These are phyloP conservation scores for Thraustochytrium sp. DNA, from an alignment of 352 stramenopile genomes.

Conservation along the genomic window DNA sequence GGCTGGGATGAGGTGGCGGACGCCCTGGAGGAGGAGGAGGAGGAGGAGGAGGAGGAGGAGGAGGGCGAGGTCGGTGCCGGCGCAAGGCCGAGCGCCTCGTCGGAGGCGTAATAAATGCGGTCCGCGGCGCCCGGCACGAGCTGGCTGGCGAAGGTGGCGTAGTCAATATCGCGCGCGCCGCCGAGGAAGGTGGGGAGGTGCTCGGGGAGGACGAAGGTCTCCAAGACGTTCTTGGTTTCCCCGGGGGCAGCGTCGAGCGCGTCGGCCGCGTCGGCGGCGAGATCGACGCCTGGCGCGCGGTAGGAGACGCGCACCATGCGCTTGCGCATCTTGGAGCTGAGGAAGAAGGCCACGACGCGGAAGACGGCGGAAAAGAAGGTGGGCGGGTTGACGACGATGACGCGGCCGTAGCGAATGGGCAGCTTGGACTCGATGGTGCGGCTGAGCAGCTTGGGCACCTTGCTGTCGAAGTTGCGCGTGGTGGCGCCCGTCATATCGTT, in stretches of 20 bases:
- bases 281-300: background rate
- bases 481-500: slow-evolving; percentile 16
- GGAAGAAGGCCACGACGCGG: slow-evolving; percentile 5
- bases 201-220: background rate
- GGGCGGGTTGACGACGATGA: slow-evolving; percentile 34
- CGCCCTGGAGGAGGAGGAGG: no score
- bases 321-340: slow-evolving; percentile 35
- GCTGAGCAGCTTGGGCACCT: slow-evolving; percentile 23
- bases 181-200: background rate
- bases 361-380: slow-evolving; percentile 23
- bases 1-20: no score
- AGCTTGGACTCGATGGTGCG: slow-evolving; percentile 30
- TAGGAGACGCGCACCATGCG: background rate
- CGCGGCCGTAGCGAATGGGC: slow-evolving; percentile 15
- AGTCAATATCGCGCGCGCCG: background rate
- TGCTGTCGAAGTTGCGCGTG: background rate
- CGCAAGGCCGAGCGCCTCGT: background rate
- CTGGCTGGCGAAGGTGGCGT: background rate
- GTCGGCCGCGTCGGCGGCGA: background rate
- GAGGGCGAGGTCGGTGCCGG: background rate
- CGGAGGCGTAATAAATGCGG: background rate
- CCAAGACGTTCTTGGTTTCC: background rate
- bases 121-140: slow-evolving; percentile 11
- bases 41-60: no score
- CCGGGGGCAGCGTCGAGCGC: background rate